These are phyloP conservation scores for Mimosa pudica DNA, from an alignment of 306 rosid genomes.

Conservation along the genomic window DNA sequence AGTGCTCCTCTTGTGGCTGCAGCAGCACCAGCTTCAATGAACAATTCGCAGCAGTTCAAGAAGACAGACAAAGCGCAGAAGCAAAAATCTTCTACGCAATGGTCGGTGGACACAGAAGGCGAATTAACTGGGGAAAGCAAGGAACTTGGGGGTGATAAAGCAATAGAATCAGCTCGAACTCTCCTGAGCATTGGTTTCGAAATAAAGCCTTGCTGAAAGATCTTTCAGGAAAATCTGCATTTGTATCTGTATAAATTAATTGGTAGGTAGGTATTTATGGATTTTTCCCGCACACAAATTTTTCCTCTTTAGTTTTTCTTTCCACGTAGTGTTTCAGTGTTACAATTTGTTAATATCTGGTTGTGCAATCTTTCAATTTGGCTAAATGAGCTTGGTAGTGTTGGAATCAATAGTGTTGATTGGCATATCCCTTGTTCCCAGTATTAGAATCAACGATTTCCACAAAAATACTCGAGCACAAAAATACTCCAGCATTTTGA, in stretches of 20 bases:
- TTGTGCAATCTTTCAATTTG: conserved; percentile 43
- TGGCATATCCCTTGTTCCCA: conserved; percentile 21
- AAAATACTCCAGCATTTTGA: neutral
- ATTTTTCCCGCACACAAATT: conserved; percentile 20
- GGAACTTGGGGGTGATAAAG: conserved; percentile 97
- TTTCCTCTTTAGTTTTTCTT: neutral
- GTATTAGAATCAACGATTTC: neutral
- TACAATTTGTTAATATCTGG: conserved; percentile 63
- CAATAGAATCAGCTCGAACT: conserved; percentile 96
- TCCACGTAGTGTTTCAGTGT: conserved; percentile 44
- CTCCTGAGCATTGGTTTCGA: conserved; percentile 98
- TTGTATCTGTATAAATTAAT: conserved; percentile 48
- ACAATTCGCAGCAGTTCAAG: conserved; percentile 42
- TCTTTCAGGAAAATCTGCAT: conserved; percentile 39
- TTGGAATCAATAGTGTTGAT: conserved; percentile 44
- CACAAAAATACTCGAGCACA: conserved; percentile 14
- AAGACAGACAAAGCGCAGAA: conserved; percentile 41
- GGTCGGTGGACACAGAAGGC: conserved; percentile 89
- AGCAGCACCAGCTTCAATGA: conserved; percentile 79
- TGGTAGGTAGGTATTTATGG: conserved; percentile 51
- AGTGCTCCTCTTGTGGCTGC: conserved; percentile 79
- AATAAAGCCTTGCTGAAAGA: conserved; percentile 87
- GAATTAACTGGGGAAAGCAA: conserved; percentile 90
- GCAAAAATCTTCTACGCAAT: conserved; percentile 50
- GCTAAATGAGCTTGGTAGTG: conserved; percentile 47